Evolutionary conservation across 805 yeast genomes (phyloP), one percentile per base, ranked within the genome.

Genomic region (Pichia eremophila): DNA sequence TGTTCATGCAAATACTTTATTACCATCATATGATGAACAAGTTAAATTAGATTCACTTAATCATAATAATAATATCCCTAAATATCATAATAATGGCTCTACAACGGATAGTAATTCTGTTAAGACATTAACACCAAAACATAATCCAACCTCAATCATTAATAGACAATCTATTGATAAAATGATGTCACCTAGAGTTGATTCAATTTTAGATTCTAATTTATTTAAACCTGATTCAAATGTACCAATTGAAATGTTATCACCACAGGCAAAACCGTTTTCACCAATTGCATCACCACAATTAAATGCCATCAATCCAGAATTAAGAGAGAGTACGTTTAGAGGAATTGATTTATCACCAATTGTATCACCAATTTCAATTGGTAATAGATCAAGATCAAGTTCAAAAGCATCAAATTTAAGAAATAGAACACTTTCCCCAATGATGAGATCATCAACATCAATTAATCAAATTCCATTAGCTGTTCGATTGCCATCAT

Each of bases 1-100:
- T 52, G 84, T 87, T 1, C 95, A 84, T 65, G 85, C 85, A 6
- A 84, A 85, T 57, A 85, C 91, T 1, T 62, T 85, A 37, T 65
- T 85, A 40, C 95, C 95, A 5, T 82, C 87, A 7, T 85, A 85
- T 61, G 79, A 47, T 8, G 58, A 57, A 29, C 57, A 61, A 41
- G 51, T 62, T 38, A 39, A 45, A 18, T 43, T 49, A 34, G 56
- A 47, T 38, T 32, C 36, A 14, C 5, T 32, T 3, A 45, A 41
- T 32, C 14, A 32, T 32, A 32, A 32, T 32, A 10, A 32, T 32
- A 32, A 32, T 32, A 32, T 5, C 10, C 15, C 35, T 5, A 32
- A 32, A 32, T 32, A 28, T 28, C 31, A 29, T 22, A 28, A 8
- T 27, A 32, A 29, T 38, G 11, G 11, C 1, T 25, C 40, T 18